Base-by-base conservation (phyloP, 495 filamentous ascomycete genomes). In the Neurospora tetrasperma region DNA sequence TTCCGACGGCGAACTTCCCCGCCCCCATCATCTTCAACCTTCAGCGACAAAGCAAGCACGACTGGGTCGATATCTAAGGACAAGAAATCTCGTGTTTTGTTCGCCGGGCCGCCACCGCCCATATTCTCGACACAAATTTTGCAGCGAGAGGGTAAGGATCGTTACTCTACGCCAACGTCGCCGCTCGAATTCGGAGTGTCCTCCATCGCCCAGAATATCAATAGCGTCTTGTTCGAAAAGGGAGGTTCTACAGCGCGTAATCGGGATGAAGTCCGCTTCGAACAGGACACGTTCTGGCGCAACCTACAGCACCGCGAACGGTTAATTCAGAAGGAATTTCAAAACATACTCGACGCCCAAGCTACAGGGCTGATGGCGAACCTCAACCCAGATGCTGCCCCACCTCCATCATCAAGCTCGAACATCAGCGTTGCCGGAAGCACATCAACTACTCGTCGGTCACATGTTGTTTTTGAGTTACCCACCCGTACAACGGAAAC, bases 311-410 rank as follows among this genome's bases (percentile, higher is more conserved):
- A 78, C n/a, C 86, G 85, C 71, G 88, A 91, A 73, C 84, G 79
- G 35, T 82, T 88, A 70, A 88, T 97, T 20, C 90, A 97, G 73
- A 85, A 84, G 43, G 89, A 94, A 68, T 85, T 98, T 5, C 95
- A 98, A 80, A 78, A 83, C 38, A 82, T 97, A 5, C 87, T 98
- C 39, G 94, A 98, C 82, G 91, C 92, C 0, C 95, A 98, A 81
- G 90, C 91, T 66, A 87, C 90, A 44, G 93, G 93, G 38, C 85
- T 97, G 44, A 82, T 76, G 23, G 84, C 71, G 38, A 73, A 78
- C 66, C 70, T 76, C 5, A 78, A 81, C 40, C 77, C 76, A 8
- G 46, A 66, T 42, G 73, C 72, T 6, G 69, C 74, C 8, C 69
- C 72, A 2, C 44, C 70, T 10, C n/a, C 43, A 10, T 20, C 43